These are phyloP conservation scores for Fonsecaea erecta DNA, from an alignment of 2,329 filamentous ascomycete species.

Conservation along the genomic window DNA sequence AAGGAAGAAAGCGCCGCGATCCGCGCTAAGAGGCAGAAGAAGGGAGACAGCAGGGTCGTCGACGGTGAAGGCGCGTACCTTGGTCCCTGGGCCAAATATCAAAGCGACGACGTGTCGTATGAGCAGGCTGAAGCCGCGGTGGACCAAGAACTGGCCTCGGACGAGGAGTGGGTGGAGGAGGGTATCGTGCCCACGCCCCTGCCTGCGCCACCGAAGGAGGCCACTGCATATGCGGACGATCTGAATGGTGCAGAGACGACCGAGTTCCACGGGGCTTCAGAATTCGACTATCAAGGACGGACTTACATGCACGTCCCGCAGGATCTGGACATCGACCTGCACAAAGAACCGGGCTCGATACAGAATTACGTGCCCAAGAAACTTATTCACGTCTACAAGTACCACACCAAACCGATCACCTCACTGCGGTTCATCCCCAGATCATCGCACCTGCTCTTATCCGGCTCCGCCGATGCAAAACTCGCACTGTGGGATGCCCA, in stretches of 20 bases:
- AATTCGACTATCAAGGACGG: conserved; percentile 91
- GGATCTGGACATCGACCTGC: conserved; percentile 83
- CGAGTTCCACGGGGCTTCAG: conserved; percentile 79
- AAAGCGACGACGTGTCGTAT: conserved; percentile 71
- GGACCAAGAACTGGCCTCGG: conserved; percentile 74
- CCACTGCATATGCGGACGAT: conserved; percentile 57
- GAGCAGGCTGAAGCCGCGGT: conserved; percentile 69
- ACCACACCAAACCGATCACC: conserved; percentile 82
- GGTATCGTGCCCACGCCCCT: conserved; percentile 61
- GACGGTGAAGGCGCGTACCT: conserved; percentile 88
- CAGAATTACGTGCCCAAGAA: conserved; percentile 97
- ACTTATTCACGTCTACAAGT: conserved; percentile 85
- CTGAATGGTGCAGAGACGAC: conserved; percentile 76
- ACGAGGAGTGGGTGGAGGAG: conserved; percentile 80
- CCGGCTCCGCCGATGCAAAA: conserved; percentile 85
- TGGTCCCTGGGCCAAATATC: conserved; percentile 91
- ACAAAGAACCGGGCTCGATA: conserved; percentile 75
- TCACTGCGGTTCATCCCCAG: conserved; percentile 86
- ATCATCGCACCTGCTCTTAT: conserved; percentile 86
- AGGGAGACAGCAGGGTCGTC: conserved; percentile 80
- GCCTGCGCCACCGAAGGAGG: conserved; percentile 56
- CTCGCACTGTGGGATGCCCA: conserved; percentile 96
- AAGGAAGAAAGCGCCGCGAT: conserved; percentile 74
- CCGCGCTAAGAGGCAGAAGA: conserved; percentile 77
- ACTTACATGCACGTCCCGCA: conserved; percentile 98